Percentiles rank a stretch among this genome's conserved stretches.
These are phyloP conservation scores for Hypoxylon sp. DNA, from an alignment of 2,329 filamentous ascomycete genomes.

Conservation along the genomic window DNA sequence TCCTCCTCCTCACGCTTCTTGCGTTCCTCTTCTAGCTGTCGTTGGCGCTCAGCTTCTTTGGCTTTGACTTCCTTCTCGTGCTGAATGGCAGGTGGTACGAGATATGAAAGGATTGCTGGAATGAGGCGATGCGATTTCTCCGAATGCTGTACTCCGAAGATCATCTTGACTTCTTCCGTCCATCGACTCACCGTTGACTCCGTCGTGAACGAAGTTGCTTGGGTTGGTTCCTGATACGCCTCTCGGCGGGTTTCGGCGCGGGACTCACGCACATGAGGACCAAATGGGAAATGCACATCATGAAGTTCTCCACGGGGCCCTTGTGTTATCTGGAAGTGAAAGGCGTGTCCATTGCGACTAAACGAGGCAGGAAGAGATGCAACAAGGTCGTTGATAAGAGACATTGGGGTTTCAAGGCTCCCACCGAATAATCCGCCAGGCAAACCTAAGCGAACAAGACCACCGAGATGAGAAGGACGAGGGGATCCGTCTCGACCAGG, in stretches of 20 bases:
- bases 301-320: slow-evolving; percentile 64
- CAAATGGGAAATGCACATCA: slow-evolving; percentile 60
- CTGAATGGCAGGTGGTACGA: slow-evolving; percentile 88
- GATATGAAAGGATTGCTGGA: slow-evolving; percentile 75
- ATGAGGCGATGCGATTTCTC: slow-evolving; percentile 79
- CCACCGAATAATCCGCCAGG: slow-evolving; percentile 61
- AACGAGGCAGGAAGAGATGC: slow-evolving; percentile 64
- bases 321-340: slow-evolving; percentile 72
- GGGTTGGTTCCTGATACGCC: slow-evolving; percentile 71
- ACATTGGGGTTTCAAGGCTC: slow-evolving; percentile 64
- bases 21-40: slow-evolving; percentile 70
- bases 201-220: slow-evolving; percentile 80
- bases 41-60: slow-evolving; percentile 65
- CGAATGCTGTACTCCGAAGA: slow-evolving; percentile 77
- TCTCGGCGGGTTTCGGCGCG: slow-evolving; percentile 66
- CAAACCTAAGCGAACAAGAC: slow-evolving; percentile 67
- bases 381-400: slow-evolving; percentile 68
- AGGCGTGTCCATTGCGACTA: slow-evolving; percentile 63
- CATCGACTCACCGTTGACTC: slow-evolving; percentile 82
- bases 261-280: slow-evolving; percentile 55
- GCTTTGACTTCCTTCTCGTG: slow-evolving; percentile 79
- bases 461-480: slow-evolving; percentile 63
- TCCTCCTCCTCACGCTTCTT: slow-evolving; percentile 76
- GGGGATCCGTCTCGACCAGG: slow-evolving; percentile 61
- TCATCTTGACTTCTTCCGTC: slow-evolving; percentile 88